Evolutionary conservation across 2,329 filamentous ascomycete genomes (phyloP).

Genomic region (Plenodomus biglobosus): DNA sequence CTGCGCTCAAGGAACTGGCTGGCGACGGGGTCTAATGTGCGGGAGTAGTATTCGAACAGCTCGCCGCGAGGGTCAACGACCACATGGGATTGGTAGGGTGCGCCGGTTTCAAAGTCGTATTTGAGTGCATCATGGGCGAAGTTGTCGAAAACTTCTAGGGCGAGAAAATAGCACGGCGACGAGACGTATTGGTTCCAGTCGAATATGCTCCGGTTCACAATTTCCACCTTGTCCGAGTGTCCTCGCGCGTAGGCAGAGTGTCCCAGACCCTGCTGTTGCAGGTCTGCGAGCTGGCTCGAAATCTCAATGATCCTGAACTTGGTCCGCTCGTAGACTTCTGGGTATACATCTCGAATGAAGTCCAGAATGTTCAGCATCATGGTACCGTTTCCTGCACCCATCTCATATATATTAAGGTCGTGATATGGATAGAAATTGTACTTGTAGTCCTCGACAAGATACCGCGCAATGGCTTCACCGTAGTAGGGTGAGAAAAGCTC

Average conservation of each 20-base stretch:
- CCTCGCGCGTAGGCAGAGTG: slow-evolving; percentile 68
- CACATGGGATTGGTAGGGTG: slow-evolving; percentile 84
- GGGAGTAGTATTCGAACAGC: slow-evolving; percentile 92
- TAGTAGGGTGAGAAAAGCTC: slow-evolving; percentile 97
- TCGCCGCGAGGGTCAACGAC: slow-evolving; percentile 83
- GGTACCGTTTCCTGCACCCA: slow-evolving; percentile 95
- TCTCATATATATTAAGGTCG: slow-evolving; percentile 97
- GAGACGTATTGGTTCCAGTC: slow-evolving; percentile 89
- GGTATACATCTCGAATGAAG: slow-evolving; percentile 86
- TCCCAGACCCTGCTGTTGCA: slow-evolving; percentile 73
- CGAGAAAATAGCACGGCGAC: slow-evolving; percentile 94
- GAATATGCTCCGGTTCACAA: slow-evolving; percentile 93
- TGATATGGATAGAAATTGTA: slow-evolving; percentile 92
- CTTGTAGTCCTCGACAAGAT: slow-evolving; percentile 94
- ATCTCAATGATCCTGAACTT: slow-evolving; percentile 97
- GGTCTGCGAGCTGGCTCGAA: slow-evolving; percentile 72
- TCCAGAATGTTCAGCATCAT: slow-evolving; percentile 98
- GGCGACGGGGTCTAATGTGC: slow-evolving; percentile 77
- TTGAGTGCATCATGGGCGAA: slow-evolving; percentile 94
- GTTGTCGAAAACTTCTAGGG: slow-evolving; percentile 98
- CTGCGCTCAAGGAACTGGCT: slow-evolving; percentile 82
- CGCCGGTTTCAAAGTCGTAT: slow-evolving; percentile 79
- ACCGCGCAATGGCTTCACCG: slow-evolving; percentile 94
- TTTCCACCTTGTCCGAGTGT: slow-evolving; percentile 83
- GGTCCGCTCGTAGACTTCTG: slow-evolving; percentile 90